A percentile compares a stretch with the other conserved stretches of the same genome.
phyloP scores from a whole-genome alignment of 306 rosid species.

The Acacia confusa region DNA sequence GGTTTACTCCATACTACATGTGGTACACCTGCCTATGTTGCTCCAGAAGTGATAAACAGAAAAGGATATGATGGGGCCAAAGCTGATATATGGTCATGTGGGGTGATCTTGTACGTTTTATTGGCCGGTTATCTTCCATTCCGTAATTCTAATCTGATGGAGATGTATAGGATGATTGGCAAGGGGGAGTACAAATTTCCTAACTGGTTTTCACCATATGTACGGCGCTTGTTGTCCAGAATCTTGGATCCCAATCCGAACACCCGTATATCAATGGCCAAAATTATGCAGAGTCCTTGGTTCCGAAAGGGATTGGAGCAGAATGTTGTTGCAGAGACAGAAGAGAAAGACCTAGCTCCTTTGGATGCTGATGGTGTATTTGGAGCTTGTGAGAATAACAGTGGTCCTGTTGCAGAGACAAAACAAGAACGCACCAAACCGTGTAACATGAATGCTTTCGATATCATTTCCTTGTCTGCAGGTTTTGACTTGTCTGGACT shows the following conservation, averaged over 20 bases:
- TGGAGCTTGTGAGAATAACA: constrained; percentile 40
- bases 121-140: constrained; percentile 95
- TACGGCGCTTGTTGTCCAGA: constrained; percentile 67
- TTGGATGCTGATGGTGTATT: constrained; percentile 50
- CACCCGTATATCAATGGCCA: constrained; percentile 70
- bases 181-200: constrained; percentile 82
- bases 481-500: constrained; percentile 92
- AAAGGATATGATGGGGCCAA: constrained; percentile 86
- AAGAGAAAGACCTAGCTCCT: constrained; percentile 40
- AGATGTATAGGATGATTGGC: constrained; percentile 81
- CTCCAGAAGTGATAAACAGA: constrained; percentile 90
- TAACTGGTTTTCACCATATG: constrained; percentile 81
- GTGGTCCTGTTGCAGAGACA: constrained; percentile 37
- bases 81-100: constrained; percentile 98
- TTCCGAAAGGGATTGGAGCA: constrained; percentile 60
- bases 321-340: constrained; percentile 23
- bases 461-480: constrained; percentile 85
- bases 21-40: constrained; percentile 96
- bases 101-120: constrained; percentile 86
- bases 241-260: constrained; percentile 81
- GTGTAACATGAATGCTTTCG: constrained; percentile 77
- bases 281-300: constrained; percentile 75
- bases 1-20: constrained; percentile 95
- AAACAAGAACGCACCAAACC: constrained; percentile 59
- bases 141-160: constrained; percentile 87